These are phyloP conservation scores for Saprolegnia parasitica DNA, from an alignment of 352 stramenopile species.

Conservation along the genomic window DNA sequence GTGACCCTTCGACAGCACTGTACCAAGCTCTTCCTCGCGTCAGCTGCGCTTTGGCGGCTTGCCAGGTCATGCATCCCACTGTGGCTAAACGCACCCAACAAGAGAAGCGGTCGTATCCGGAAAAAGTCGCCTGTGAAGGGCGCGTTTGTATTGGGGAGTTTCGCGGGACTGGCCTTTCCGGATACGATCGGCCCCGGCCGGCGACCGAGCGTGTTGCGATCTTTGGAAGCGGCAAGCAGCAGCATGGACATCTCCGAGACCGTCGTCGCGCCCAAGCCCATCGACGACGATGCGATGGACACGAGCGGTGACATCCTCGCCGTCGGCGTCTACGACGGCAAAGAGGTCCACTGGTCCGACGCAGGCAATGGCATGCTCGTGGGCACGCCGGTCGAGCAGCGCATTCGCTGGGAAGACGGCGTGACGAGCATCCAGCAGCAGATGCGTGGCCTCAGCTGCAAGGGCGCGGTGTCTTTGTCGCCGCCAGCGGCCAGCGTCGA, in stretches of 20 bases:
- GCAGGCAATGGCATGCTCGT: neutral
- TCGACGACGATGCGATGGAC: neutral
- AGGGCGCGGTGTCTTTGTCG: neutral
- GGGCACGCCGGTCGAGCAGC: neutral
- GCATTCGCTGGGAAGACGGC: neutral
- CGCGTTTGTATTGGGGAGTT: neutral
- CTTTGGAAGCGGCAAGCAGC: neutral
- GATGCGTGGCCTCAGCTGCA: neutral
- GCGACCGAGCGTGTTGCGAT: neutral
- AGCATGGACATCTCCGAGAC: neutral
- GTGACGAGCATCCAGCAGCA: neutral
- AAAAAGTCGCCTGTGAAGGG: neutral
- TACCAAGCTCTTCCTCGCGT: too few species aligned
- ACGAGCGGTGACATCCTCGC: conserved; percentile 9
- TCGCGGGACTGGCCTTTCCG: neutral
- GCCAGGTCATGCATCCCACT: neutral
- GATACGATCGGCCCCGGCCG: neutral
- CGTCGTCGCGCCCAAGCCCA: neutral
- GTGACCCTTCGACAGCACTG: too few species aligned
- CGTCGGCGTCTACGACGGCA: neutral
- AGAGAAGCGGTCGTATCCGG: neutral
- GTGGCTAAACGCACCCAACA: neutral
- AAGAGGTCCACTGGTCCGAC: neutral
- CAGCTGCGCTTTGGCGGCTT: too few species aligned
- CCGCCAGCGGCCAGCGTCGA: neutral